These are phyloP conservation scores for Laburnicola sp. DNA, from an alignment of 2,329 filamentous ascomycete genomes.

Conservation along the genomic window DNA sequence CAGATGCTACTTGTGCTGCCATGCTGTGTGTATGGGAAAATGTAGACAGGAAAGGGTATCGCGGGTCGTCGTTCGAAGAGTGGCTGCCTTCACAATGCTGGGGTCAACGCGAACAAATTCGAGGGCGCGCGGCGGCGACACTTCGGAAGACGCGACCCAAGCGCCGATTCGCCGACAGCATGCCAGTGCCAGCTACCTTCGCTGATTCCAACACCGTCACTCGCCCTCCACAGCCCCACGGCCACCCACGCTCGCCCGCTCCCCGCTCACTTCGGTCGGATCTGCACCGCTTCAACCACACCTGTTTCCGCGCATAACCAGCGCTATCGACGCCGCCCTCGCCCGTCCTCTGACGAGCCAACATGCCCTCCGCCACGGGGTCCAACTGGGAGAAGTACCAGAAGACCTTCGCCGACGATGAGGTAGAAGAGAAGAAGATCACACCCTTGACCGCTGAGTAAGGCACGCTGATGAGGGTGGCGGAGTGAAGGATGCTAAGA, in stretches of 20 bases:
- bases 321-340: constrained; percentile 10
- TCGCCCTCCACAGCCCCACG: constrained; percentile 13
- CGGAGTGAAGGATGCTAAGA: constrained; percentile 35
- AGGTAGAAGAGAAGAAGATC: constrained; percentile 99
- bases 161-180: constrained; percentile 29
- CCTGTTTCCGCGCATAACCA: constrained; percentile 1
- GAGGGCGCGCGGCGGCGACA: constrained; percentile 25
- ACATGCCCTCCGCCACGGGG: constrained; percentile 91
- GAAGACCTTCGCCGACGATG: constrained; percentile 96
- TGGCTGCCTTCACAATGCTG: constrained; percentile 32
- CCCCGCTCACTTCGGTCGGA: too few species aligned
- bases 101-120: constrained; percentile 30
- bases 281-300: background rate
- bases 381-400: constrained; percentile 98
- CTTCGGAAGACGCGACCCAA: constrained; percentile 18
- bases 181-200: constrained; percentile 23
- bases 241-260: constrained; percentile 2
- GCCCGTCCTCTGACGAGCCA: constrained; percentile 33
- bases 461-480: constrained; percentile 40
- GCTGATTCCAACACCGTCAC: constrained; percentile 22
- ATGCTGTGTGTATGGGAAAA: constrained; percentile 30
- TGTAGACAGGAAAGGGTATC: constrained; percentile 25
- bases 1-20: constrained; percentile 38
- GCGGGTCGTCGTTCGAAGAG: constrained; percentile 20
- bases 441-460: constrained; percentile 95